A percentile compares a stretch with the other conserved stretches of the same genome.
Evolutionary conservation across 345 rosid species (phyloP).

Genomic region (Gossypium raimondii): DNA sequence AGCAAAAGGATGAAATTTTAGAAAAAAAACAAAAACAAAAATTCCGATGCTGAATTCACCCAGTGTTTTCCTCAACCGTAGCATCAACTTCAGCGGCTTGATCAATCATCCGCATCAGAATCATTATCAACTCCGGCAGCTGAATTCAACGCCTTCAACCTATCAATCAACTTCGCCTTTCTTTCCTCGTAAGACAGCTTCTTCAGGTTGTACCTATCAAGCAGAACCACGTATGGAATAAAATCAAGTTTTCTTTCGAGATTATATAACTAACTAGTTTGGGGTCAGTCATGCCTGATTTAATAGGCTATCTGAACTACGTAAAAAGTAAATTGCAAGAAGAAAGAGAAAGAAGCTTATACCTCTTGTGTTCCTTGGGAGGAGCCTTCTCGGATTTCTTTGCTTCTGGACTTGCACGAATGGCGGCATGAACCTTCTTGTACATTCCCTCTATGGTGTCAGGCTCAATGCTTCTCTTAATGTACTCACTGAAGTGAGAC

Average conservation of each 20-base stretch:
- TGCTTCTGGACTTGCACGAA: slow-evolving; percentile 53
- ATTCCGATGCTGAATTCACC: slow-evolving; percentile 12
- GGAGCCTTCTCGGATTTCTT: slow-evolving; percentile 49
- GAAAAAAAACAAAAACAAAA: neutral
- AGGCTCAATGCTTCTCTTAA: slow-evolving; percentile 50
- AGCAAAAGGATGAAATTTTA: neutral
- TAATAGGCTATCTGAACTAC: neutral
- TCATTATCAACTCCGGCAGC: slow-evolving; percentile 21
- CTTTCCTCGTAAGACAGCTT: slow-evolving; percentile 52
- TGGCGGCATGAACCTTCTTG: slow-evolving; percentile 70
- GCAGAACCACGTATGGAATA: neutral
- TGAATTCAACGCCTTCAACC: slow-evolving; percentile 41
- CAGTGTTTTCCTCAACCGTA: neutral
- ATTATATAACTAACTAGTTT: neutral
- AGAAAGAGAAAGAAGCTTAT: neutral
- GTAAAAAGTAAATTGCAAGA: neutral
- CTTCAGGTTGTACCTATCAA: slow-evolving; percentile 42
- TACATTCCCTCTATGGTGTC: slow-evolving; percentile 55
- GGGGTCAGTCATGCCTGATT: neutral
- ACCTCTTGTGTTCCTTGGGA: slow-evolving; percentile 64
- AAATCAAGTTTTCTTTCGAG: neutral
- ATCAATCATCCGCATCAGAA: slow-evolving; percentile 17
- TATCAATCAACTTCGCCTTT: slow-evolving; percentile 40
- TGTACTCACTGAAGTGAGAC: slow-evolving; percentile 54
- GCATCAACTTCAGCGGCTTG: neutral